Base-by-base conservation (phyloP, 1,284 basidiomycete species). In the Ganoderma resinaceum region DNA sequence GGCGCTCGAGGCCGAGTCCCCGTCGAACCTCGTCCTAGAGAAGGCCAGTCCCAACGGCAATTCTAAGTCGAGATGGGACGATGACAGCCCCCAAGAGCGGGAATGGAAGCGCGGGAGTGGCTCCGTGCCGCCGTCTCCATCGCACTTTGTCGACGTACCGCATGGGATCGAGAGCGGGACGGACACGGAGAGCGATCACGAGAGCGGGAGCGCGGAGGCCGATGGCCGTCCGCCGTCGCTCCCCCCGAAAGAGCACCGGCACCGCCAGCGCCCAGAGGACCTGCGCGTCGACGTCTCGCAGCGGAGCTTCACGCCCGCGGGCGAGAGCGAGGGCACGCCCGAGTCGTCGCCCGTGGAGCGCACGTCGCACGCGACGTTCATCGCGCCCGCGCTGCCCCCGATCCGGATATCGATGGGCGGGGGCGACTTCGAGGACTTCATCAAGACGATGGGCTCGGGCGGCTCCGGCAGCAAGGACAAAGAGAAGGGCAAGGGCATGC, bases 391-490 rank as follows among this genome's bases (percentile, higher is more conserved):
- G 6, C 81, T 94, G 37, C 93, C 92, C 4, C 93, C 93, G 0
- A 94, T 95, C 74, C 88, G 93, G 31, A 91, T 95, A 76, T 95
- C 94, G 11, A 88, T 96, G 84, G 91, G 89, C 72, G 86, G 89
- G 52, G 84, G 87, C 1, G 95, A 96, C 78, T 95, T 96, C 72
- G 87, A 91, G 0, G 90, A 92, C 69, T 78, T 93, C 23, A 83
- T 93, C 59, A 87, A 80, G 74, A 85, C 86, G 31, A 85, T 90
- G 6, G 85, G 35, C 23, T 33, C 55, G 31, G 18, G 26, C 31
- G 53, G 29, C 20, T 3, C 20, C 55, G 59, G 81, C 60, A 83
- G 82, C 9, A 72, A 86, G 33, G 84, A 87, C 40, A 79, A 82
- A 59, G 67, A 76, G 7, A 61, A 71, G 3, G 73, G 73, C 67